Conservation (phyloP, 345 rosid species). For the Erodium maritimum region DNA sequence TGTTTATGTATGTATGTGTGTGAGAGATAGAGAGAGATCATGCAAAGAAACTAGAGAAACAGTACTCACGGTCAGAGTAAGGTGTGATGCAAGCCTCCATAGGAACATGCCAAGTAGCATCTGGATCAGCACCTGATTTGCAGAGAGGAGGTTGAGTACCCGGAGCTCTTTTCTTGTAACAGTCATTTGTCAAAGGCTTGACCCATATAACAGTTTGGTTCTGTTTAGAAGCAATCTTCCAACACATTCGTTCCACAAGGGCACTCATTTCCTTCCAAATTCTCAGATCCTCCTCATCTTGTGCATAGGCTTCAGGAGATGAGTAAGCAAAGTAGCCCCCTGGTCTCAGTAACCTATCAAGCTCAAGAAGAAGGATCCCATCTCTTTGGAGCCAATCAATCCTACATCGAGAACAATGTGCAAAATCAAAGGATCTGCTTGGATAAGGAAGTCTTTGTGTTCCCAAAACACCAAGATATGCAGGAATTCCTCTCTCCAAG, state of each 20-base stretch:
- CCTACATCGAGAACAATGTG: conserved; percentile 77
- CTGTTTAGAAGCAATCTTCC: conserved; percentile 84
- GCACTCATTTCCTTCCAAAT: conserved; percentile 95
- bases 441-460: conserved; percentile 51
- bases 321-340: conserved; percentile 99
- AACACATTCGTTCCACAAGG: conserved; percentile 88
- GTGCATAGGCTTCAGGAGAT: conserved; percentile 98
- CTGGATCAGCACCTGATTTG: conserved; percentile 80
- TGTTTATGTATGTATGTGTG: not conserved
- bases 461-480: conserved; percentile 54
- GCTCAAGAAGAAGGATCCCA: conserved; percentile 95
- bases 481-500: conserved; percentile 64
- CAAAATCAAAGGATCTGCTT: conserved; percentile 57
- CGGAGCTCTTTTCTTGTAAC: conserved; percentile 67
- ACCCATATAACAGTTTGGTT: conserved; percentile 98
- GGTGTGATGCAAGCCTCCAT: conserved; percentile 95
- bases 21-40: not conserved
- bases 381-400: conserved; percentile 99
- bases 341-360: conserved; percentile 88
- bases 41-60: not conserved
- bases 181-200: conserved; percentile 85
- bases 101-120: conserved; percentile 65
- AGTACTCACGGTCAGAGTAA: conserved; percentile 73
- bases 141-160: conserved; percentile 90
- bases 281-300: conserved; percentile 85